These are phyloP conservation scores for Alternaria sp. DNA, from an alignment of 2,329 filamentous ascomycete genomes.

Conservation along the genomic window DNA sequence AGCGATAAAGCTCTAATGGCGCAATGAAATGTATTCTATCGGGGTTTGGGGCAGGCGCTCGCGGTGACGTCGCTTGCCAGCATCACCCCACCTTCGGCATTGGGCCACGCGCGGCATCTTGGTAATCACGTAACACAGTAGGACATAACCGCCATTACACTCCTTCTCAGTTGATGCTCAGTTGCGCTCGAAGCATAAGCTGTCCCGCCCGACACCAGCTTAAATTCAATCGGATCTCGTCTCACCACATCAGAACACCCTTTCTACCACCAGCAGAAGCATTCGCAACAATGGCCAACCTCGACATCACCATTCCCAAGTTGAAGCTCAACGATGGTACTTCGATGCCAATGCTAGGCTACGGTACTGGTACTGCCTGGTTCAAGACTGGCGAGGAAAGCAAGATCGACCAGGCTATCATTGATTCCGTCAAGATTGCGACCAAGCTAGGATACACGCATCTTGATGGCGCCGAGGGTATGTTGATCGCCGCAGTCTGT, in stretches of 20 bases:
- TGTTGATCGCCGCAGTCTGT: conserved; percentile 2
- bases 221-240: neutral
- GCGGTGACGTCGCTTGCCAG: conserved; percentile 5
- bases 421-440: conserved; percentile 66
- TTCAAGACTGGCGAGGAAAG: conserved; percentile 60
- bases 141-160: neutral
- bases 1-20: neutral
- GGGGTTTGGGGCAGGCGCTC: neutral
- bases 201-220: neutral
- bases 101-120: neutral
- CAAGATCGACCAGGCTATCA: conserved; percentile 63
- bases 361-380: conserved; percentile 75
- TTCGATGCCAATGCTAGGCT: conserved; percentile 74
- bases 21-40: neutral
- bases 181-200: neutral
- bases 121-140: neutral
- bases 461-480: conserved; percentile 76
- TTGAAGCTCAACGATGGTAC: conserved; percentile 77
- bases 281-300: conserved; percentile 48
- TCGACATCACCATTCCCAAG: conserved; percentile 59
- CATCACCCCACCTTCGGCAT: conserved; percentile 14
- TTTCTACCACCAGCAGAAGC: neutral
- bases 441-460: conserved; percentile 75
- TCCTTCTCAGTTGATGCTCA: conserved; percentile 1
- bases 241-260: neutral